These are phyloP conservation scores for Hydrangea macrophylla DNA, from an alignment of 148 eudicot genomes.

Conservation along the genomic window DNA sequence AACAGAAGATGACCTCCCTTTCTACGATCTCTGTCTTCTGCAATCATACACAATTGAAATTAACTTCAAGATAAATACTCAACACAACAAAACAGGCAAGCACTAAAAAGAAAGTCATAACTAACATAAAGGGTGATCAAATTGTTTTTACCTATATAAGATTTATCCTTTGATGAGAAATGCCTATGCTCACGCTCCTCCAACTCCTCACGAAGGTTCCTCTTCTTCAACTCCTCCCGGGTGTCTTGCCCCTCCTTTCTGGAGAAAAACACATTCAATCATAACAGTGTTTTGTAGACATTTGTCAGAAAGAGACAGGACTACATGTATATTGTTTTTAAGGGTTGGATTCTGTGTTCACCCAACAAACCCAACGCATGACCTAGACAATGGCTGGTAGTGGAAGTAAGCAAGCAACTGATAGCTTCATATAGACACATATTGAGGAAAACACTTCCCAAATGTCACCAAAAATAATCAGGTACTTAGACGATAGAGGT, in stretches of 20 bases:
- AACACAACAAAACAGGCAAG: conserved; percentile 1
- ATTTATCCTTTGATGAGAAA: conserved; percentile 76
- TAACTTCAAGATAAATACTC: background rate
- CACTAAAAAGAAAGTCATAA: background rate
- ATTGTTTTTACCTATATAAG: conserved; percentile 33
- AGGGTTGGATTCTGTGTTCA: too few relatives aligned
- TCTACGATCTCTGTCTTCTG: conserved; percentile 89
- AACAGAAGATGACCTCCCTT: conserved; percentile 72
- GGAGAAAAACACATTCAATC: too few relatives aligned
- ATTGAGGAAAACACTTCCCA: too few relatives aligned
- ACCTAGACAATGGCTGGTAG: too few relatives aligned
- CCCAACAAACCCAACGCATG: too few relatives aligned
- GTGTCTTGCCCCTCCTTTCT: conserved; percentile 93
- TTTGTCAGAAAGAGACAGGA: background rate
- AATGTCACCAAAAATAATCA: too few relatives aligned
- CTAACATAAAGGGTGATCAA: background rate
- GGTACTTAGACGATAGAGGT: too few relatives aligned
- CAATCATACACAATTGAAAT: conserved; percentile 20
- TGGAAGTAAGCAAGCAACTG: too few relatives aligned
- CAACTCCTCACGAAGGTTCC: conserved; percentile 81
- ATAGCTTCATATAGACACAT: too few relatives aligned
- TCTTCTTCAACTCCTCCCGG: conserved; percentile 73
- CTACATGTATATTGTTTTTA: too few relatives aligned
- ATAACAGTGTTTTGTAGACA: conserved; percentile 8
- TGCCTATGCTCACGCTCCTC: conserved; percentile 87